Base-by-base conservation (phyloP, 1,284 basidiomycete genomes). In the Singerocomus rubriflavus region DNA sequence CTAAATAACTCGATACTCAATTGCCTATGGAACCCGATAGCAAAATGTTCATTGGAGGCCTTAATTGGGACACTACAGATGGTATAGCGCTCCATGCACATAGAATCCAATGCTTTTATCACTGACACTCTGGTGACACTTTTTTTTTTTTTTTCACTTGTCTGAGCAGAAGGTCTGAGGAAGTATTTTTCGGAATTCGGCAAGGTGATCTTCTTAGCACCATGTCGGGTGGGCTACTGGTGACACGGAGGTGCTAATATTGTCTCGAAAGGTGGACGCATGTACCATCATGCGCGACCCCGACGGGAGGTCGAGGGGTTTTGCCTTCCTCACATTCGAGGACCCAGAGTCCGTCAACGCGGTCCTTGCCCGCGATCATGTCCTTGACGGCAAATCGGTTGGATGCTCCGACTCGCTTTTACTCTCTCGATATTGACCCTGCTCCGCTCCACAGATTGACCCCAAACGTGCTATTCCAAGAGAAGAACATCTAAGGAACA, bases 21-120 rank as follows among this genome's bases (percentile, higher is more conserved):
- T 65, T 68, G 48, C 62, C 64, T 71, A 69, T 53, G 60, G 59
- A 64, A 59, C 65, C 64, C 65, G 64, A 73, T 84, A 97, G 95
- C 74, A 98, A 98, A 82, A 93, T 98, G 87, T 98, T 98, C 77
- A 90, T 98, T 69, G 94, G 94, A 64, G 94, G 94, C 68, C 80
- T 98, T 60, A 96, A 93, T 77, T 98, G 94, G 94, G 93, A 97
- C 73, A 98, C 94, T 63, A 93, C 91, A 74, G 95, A 98, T 80
- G 93, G 93, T 85, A 82, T 70, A 76, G 65, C 65, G 65, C 71
- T 68, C 63, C 68, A 63, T 62, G 66, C 63, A 68, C 65, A 65
- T 63, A 55, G 62, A 67, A 70, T 68, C 30, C 36, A 66, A 65
- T 58, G 50, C 60, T 44, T 68, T 67, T 69, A 5, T 67, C 65